Evolutionary conservation across 495 filamentous ascomycete species (phyloP), one percentile per base, ranked within the genome.

Genomic region (Penicillium coffeae): DNA sequence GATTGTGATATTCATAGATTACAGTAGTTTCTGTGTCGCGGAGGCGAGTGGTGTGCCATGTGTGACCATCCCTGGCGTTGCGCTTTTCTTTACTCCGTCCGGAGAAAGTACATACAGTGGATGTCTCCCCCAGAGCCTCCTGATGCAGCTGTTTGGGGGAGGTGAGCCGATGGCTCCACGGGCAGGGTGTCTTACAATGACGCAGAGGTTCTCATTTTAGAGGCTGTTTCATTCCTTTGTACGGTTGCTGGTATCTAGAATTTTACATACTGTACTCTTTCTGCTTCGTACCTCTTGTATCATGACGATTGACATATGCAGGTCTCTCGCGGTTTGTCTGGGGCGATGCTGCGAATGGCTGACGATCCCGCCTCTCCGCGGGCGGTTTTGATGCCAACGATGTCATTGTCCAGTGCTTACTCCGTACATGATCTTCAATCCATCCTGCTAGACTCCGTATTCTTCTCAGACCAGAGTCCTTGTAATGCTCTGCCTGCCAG

Each of bases 341-440:
- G 52, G 49, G 38, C 38, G 22, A 22, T 13, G 36, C 40, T 21
- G 35, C 40, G 40, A 48, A 48, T 39, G 35, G n/a, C 35, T 10
- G 45, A 22, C 21, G 51, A 54, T 54, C 50, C 45, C 30, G 33
- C 25, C 14, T 21, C 22, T 35, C 30, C 34, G 18, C 6, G 25
- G 12, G 21, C n/a, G 8, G 27, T 32, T 35, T 8, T 33, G 42
- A 45, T 33, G 9, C 8, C 14, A 45, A 35, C 34, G 42, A 35
- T 10, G 42, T 12, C 32, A 10, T 30, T 30, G 25, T 30, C 25
- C 25, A 5, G 25, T 30, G 25, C 25, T 10, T 30, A 10, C 10
- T 30, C n/a, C n/a, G n/a, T n/a, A n/a, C n/a, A n/a, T n/a, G n/a
- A n/a, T n/a, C n/a, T n/a, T n/a, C n/a, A n/a, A n/a, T n/a, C n/a